Evolutionary conservation across 768 basidiomycete genomes (phyloP), one percentile per base, ranked within the genome.

Genomic region (Tulasnella sp.): DNA sequence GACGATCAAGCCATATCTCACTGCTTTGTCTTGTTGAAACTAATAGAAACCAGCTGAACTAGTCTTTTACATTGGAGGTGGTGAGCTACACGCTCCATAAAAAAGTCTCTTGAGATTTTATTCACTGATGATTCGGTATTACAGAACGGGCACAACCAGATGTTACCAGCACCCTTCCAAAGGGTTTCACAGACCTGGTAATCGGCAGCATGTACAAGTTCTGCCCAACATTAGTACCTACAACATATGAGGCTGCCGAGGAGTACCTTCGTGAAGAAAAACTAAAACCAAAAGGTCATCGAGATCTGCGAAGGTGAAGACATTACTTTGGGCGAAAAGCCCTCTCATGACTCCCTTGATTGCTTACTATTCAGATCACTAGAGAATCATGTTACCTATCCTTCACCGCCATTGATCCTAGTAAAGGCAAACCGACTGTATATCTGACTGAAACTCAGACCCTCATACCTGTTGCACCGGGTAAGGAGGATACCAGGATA

Each of bases 261-360:
- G 55, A 56, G 29, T 56, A 56, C 15, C 42, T 56, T 38, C 41
- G 55, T 34, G 55, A 56, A 24, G 55, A 56, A 13, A 56, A 56
- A 43, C 38, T 56, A 17, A 56, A 56, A 42, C 55, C 55, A 24
- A 56, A 56, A 29, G 55, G 55, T 3, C 41, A 56, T 26, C 38
- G 55, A 56, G 55, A 56, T 30, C 55, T 56, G 17, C 38, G 55
- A 27, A 42, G 55, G 55, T 56, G 1, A 26, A 42, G 8, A 21
- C 10, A 43, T 21, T 19, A 8, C n/a, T n/a, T n/a, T n/a, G n/a
- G n/a, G n/a, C n/a, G n/a, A n/a, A n/a, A n/a, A n/a, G n/a, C n/a
- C n/a, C n/a, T n/a, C n/a, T n/a, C n/a, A n/a, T n/a, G n/a, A n/a
- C n/a, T n/a, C n/a, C n/a, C n/a, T n/a, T n/a, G n/a, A 38, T 4